Conservation (phyloP, 805 yeast genomes). For the Candida piceae region DNA sequence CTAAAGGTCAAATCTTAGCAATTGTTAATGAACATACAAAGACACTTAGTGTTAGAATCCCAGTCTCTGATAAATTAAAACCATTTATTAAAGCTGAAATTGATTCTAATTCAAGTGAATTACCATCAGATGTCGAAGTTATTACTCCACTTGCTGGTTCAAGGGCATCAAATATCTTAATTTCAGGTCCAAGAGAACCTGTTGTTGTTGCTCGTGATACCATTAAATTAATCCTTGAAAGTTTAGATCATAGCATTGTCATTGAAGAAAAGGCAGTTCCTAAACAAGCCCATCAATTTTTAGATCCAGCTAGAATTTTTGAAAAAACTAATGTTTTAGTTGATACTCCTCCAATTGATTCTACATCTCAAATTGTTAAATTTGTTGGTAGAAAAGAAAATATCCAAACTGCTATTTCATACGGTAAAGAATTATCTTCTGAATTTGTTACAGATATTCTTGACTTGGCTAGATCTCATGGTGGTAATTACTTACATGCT, state of each 20-base stretch:
- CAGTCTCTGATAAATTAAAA: slow-evolving; percentile 38
- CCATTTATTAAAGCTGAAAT: slow-evolving; percentile 41
- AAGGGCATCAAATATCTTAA: slow-evolving; percentile 38
- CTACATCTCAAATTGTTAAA: slow-evolving; percentile 41
- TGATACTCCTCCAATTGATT: slow-evolving; percentile 42
- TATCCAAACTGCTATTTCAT: slow-evolving; percentile 56
- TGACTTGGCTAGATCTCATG: slow-evolving; percentile 87
- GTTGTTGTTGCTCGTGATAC: slow-evolving; percentile 52
- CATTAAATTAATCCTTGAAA: slow-evolving; percentile 41
- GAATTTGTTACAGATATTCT: slow-evolving; percentile 58
- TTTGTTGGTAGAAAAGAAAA: slow-evolving; percentile 58
- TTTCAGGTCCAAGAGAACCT: slow-evolving; percentile 69
- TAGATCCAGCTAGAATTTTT: slow-evolving; percentile 51
- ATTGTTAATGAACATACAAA: slow-evolving; percentile 76
- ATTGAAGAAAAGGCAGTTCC: slow-evolving; percentile 63
- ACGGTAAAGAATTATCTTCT: slow-evolving; percentile 56
- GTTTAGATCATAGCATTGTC: slow-evolving; percentile 40
- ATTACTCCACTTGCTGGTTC: slow-evolving; percentile 28
- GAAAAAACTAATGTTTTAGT: slow-evolving; percentile 53
- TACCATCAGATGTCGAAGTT: slow-evolving; percentile 27
- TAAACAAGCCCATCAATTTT: slow-evolving; percentile 59
- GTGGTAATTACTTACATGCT: slow-evolving; percentile 73
- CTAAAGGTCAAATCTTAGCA: slow-evolving; percentile 61
- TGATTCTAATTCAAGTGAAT: slow-evolving; percentile 7
- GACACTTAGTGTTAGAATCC: slow-evolving; percentile 43